phyloP scores from a whole-genome alignment of 2,329 filamentous ascomycete genomes.

The Colletotrichum echinochloae region DNA sequence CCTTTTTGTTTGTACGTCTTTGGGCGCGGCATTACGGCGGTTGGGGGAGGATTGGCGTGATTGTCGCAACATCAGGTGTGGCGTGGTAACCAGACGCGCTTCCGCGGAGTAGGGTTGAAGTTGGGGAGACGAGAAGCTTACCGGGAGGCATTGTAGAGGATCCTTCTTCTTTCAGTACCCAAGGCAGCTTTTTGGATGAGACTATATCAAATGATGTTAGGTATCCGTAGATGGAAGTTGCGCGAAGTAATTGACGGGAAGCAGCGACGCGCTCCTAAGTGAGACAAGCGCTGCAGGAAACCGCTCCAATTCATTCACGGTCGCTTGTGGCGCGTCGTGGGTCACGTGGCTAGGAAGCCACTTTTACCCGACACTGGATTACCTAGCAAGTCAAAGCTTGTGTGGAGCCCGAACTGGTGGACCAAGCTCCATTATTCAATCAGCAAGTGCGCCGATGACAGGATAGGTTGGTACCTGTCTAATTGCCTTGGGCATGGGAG shows the following conservation, averaged over 20 bases:
- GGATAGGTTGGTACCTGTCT: no score
- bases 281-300: not conserved
- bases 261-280: conserved; percentile 13
- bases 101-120: not conserved
- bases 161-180: not conserved
- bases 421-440: conserved; percentile 28
- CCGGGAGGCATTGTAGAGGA: conserved; percentile 37
- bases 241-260: conserved; percentile 5
- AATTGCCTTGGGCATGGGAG: no score
- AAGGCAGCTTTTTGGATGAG: not conserved
- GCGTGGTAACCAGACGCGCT: conserved; percentile 27
- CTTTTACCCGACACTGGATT: not conserved
- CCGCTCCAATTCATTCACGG: not conserved
- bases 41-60: not conserved
- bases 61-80: conserved; percentile 6
- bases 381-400: conserved; percentile 14
- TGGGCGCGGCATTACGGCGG: conserved; percentile 10
- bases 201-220: not conserved
- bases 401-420: conserved; percentile 33
- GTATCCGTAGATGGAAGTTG: conserved; percentile 5
- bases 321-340: not conserved
- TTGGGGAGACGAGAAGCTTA: conserved; percentile 19
- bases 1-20: not conserved
- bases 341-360: not conserved
- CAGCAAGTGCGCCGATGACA: conserved; percentile 1